Evolutionary conservation across 2,329 filamentous ascomycete species (phyloP).

Genomic region (Fusarium robinianum): DNA sequence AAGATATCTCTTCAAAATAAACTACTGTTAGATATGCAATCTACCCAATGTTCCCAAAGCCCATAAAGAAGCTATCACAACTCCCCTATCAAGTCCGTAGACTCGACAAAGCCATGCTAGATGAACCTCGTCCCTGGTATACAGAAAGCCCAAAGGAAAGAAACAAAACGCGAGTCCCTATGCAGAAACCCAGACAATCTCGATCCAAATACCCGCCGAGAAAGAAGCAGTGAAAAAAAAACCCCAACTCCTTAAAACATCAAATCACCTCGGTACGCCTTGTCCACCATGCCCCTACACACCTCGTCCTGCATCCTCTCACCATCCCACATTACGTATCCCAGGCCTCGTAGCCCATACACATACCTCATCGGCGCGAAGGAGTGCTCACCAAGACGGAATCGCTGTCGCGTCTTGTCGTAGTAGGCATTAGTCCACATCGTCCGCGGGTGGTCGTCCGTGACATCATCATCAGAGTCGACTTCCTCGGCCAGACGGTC

Average conservation of each 20-base stretch:
- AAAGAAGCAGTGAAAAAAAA: no score
- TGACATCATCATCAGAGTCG: conserved; percentile 18
- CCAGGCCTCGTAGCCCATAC: conserved; percentile 24
- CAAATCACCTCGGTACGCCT: conserved; percentile 26
- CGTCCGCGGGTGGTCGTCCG: conserved; percentile 22
- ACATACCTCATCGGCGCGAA: conserved; percentile 28
- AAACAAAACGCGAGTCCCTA: no score
- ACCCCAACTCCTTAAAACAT: conserved; percentile 21
- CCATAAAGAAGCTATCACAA: no score
- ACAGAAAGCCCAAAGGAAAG: no score
- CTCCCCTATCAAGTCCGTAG: no score
- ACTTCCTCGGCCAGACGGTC: conserved; percentile 22
- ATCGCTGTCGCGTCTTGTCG: conserved; percentile 20
- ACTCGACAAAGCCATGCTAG: no score
- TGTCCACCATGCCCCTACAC: conserved; percentile 21
- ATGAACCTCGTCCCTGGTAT: no score
- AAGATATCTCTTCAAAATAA: no score
- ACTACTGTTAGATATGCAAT: no score
- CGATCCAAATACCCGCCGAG: no score
- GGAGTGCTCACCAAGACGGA: conserved; percentile 20
- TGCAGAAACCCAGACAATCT: no score
- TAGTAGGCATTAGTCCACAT: conserved; percentile 28
- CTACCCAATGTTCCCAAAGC: no score
- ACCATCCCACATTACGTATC: conserved; percentile 31
- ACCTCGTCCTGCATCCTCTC: conserved; percentile 24